These are phyloP conservation scores for Nothophytophthora sp. DNA, from an alignment of 352 stramenopile species.

Conservation along the genomic window DNA sequence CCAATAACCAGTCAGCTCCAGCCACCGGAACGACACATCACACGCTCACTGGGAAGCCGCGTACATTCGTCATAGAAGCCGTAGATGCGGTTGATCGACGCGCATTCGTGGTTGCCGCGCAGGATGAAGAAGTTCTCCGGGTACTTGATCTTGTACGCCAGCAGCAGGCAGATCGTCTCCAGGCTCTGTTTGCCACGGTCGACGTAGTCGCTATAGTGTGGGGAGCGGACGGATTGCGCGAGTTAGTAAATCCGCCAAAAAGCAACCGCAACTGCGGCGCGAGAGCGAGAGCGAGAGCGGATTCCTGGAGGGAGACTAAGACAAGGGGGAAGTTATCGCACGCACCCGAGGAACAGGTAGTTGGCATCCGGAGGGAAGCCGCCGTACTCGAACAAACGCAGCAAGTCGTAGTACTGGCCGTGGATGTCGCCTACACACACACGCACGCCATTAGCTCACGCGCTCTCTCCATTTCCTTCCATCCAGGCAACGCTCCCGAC, in stretches of 20 bases:
- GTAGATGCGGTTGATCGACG: conserved; percentile 85
- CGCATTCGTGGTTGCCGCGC: conserved; percentile 80
- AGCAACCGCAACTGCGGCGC: background rate
- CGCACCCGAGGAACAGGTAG: conserved; percentile 69
- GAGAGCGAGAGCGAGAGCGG: background rate
- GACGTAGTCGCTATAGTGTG: conserved; percentile 56
- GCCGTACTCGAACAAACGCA: conserved; percentile 94
- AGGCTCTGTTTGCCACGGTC: conserved; percentile 90
- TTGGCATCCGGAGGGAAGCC: conserved; percentile 88
- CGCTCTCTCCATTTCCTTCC: too few species aligned
- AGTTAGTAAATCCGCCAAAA: background rate
- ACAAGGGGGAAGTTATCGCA: background rate
- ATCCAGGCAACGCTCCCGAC: too few species aligned
- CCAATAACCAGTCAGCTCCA: too few species aligned
- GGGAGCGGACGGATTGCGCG: background rate
- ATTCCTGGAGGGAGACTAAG: background rate
- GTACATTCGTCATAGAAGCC: conserved; percentile 82
- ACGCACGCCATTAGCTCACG: too few species aligned
- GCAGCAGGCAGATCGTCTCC: conserved; percentile 80
- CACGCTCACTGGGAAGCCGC: too few species aligned
- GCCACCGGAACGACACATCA: too few species aligned
- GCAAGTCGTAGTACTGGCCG: conserved; percentile 98
- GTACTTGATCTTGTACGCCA: conserved; percentile 90
- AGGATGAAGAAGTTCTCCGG: conserved; percentile 86
- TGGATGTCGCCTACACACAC: conserved; percentile 91